Conservation (phyloP, 2,329 filamentous ascomycete species). For the Dothistroma pini region DNA sequence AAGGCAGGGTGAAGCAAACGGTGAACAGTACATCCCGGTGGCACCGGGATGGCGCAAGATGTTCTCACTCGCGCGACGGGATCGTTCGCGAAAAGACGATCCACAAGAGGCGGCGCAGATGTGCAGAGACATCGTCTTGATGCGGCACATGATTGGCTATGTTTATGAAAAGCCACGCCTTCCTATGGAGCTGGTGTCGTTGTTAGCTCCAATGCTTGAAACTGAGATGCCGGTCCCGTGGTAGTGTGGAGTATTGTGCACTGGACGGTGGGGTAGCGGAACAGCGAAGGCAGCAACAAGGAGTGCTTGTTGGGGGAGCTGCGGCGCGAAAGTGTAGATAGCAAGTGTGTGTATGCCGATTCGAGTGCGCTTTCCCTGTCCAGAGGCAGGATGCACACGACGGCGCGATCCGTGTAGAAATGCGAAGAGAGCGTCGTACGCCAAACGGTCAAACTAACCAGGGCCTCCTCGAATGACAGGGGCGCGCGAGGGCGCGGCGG, state of each 20-base stretch:
- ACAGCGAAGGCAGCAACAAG: neutral
- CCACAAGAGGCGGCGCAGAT: neutral
- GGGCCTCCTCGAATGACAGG: neutral
- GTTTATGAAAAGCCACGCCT: neutral
- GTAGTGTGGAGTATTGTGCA: neutral
- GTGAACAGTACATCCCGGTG: neutral
- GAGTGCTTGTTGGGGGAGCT: neutral
- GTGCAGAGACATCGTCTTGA: neutral
- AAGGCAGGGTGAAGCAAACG: neutral
- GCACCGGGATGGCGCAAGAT: constrained; percentile 6
- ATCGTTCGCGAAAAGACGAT: neutral
- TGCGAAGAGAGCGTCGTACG: neutral
- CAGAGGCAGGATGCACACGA: neutral
- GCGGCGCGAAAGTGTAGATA: neutral
- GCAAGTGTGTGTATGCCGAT: neutral
- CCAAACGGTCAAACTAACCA: neutral
- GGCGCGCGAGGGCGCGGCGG: neutral
- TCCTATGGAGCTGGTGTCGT: neutral
- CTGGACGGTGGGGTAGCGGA: neutral
- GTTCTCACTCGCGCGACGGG: neutral
- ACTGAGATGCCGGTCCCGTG: neutral
- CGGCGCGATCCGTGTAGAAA: neutral
- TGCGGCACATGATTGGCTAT: neutral
- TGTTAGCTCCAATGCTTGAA: neutral
- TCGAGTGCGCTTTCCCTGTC: neutral